These are phyloP conservation scores for Aspergillus sclerotiicarbonarius DNA, from an alignment of 495 filamentous ascomycete genomes.

Conservation along the genomic window DNA sequence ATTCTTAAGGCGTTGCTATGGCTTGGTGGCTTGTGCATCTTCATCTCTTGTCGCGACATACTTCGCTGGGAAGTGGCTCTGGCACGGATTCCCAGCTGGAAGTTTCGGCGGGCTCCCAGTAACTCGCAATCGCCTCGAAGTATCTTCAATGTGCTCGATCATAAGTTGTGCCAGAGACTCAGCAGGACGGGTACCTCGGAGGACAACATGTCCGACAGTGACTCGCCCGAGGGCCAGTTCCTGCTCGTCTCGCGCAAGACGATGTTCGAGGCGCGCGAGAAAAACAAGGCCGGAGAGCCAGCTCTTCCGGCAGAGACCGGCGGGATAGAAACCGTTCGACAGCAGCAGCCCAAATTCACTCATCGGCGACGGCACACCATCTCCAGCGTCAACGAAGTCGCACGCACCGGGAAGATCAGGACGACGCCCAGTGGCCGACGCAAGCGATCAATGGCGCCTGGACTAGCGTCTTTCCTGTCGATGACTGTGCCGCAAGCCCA, in stretches of 20 bases:
- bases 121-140: constrained; percentile 45
- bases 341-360: constrained; percentile 10
- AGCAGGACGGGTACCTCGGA: constrained; percentile 35
- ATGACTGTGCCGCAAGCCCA: constrained; percentile 76
- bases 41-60: constrained; percentile 68
- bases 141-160: constrained; percentile 52
- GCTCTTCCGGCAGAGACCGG: constrained; percentile 23
- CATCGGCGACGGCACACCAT: constrained; percentile 53
- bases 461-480: constrained; percentile 69
- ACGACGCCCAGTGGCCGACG: constrained; percentile 64
- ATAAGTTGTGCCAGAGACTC: constrained; percentile 44
- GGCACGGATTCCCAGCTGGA: constrained; percentile 87
- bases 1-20: constrained; percentile 83
- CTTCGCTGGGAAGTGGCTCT: constrained; percentile 85
- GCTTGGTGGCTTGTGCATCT: constrained; percentile 77
- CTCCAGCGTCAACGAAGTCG: constrained; percentile 38
- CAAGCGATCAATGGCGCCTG: constrained; percentile 64
- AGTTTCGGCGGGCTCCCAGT: constrained; percentile 63
- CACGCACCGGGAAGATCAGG: constrained; percentile 33
- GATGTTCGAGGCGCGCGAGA: constrained; percentile 23
- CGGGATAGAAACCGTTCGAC: constrained; percentile 24
- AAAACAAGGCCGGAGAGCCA: constrained; percentile 14
- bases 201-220: constrained; percentile 42
- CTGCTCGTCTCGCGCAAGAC: constrained; percentile 26
- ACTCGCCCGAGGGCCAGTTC: constrained; percentile 30